phyloP scores from a whole-genome alignment of 352 stramenopile genomes.

The Elongisporangium anandrum region DNA sequence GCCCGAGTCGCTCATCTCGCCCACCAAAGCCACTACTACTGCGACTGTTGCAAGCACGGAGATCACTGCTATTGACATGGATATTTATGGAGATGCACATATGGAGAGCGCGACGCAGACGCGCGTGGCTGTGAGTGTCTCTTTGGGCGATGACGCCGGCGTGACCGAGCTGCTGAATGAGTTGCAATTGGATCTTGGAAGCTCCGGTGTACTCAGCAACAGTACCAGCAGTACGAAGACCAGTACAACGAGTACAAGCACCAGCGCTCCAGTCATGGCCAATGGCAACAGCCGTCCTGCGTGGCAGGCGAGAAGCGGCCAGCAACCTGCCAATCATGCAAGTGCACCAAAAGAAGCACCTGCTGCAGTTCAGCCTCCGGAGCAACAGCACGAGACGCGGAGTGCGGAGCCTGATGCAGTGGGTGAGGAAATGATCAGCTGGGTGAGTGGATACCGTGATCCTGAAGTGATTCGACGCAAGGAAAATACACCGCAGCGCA shows the following conservation, averaged over 20 bases:
- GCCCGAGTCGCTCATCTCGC: slow-evolving; percentile 20
- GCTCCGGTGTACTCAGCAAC: background rate
- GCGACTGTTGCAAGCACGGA: background rate
- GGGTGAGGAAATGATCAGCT: slow-evolving; percentile 43
- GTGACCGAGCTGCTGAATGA: slow-evolving; percentile 51
- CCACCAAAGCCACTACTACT: background rate
- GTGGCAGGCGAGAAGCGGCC: background rate
- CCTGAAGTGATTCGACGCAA: slow-evolving; percentile 55
- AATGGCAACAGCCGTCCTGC: background rate
- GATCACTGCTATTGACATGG: background rate
- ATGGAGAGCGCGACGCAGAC: background rate
- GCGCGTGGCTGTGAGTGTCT: slow-evolving; percentile 5
- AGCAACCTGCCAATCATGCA: slow-evolving; percentile 1
- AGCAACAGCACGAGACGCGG: background rate
- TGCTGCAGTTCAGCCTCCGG: background rate
- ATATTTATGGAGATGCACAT: background rate
- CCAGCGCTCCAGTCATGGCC: slow-evolving; percentile 2
- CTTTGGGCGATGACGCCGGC: slow-evolving; percentile 28
- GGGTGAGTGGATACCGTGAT: slow-evolving; percentile 49
- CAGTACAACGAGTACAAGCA: background rate
- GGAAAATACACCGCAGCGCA: slow-evolving; percentile 38
- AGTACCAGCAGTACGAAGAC: background rate
- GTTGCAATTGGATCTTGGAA: slow-evolving; percentile 31
- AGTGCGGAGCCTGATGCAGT: slow-evolving; percentile 16
- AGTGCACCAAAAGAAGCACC: background rate